phyloP scores from a whole-genome alignment of 1,139 yeast species.

The Geotrichum bryndzae region DNA sequence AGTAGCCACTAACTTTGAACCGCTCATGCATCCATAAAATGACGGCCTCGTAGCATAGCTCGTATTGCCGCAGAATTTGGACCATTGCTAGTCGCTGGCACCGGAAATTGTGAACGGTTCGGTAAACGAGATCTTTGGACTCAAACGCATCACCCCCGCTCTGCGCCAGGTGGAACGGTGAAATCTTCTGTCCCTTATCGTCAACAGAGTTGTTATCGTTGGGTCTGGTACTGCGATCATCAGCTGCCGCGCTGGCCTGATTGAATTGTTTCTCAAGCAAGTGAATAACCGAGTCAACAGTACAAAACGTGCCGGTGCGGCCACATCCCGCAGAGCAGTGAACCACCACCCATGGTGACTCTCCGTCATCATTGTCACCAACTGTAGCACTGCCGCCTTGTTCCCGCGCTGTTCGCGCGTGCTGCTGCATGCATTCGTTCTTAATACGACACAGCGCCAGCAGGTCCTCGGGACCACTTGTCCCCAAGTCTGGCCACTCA shows the following conservation, averaged over 20 bases:
- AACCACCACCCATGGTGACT: constrained; percentile 41
- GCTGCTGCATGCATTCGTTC: constrained; percentile 17
- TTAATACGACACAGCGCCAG: constrained; percentile 49
- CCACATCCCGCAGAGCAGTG: constrained; percentile 94
- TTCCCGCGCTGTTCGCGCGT: constrained; percentile 20
- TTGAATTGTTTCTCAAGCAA: constrained; percentile 30
- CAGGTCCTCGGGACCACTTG: constrained; percentile 46
- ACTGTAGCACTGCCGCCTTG: neutral
- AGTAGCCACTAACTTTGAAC: neutral
- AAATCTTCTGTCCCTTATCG: neutral
- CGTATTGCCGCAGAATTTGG: constrained; percentile 68
- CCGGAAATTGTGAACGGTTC: constrained; percentile 54
- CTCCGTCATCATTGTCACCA: neutral
- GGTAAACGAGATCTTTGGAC: constrained; percentile 46
- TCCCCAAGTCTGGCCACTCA: constrained; percentile 78
- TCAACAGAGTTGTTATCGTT: neutral
- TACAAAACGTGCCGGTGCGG: constrained; percentile 77
- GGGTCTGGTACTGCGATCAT: neutral
- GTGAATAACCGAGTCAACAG: constrained; percentile 60
- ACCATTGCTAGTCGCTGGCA: constrained; percentile 77
- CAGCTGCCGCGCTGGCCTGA: neutral
- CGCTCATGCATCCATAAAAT: constrained; percentile 23
- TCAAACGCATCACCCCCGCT: constrained; percentile 1
- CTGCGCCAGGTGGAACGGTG: neutral
- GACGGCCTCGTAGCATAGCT: constrained; percentile 59